These are phyloP conservation scores for Zasmidium citrigriseum DNA, from an alignment of 2,329 filamentous ascomycete genomes.

Conservation along the genomic window DNA sequence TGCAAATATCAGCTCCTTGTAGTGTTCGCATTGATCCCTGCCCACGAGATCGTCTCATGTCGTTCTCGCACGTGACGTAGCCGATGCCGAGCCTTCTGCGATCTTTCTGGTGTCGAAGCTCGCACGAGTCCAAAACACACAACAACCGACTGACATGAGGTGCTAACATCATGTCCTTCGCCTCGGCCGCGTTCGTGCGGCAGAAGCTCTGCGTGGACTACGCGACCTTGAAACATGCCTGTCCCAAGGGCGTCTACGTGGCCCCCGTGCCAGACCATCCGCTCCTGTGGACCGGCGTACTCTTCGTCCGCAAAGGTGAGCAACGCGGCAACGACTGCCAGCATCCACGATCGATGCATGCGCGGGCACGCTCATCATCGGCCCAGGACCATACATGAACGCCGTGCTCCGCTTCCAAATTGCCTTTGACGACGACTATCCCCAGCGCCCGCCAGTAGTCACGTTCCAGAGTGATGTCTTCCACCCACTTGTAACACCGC, in stretches of 20 bases:
- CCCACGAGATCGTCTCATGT: no score
- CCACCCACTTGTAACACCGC: constrained; percentile 86
- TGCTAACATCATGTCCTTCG: constrained; percentile 17
- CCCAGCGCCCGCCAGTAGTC: constrained; percentile 75
- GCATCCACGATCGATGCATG: no score
- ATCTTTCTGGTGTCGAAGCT: not conserved
- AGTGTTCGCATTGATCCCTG: not conserved
- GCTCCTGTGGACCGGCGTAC: constrained; percentile 81
- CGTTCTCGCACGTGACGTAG: not conserved
- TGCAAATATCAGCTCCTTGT: not conserved
- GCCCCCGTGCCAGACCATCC: constrained; percentile 79
- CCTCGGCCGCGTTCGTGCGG: constrained; percentile 55
- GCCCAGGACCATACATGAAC: constrained; percentile 79
- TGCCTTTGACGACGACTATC: constrained; percentile 80
- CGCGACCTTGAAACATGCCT: constrained; percentile 62
- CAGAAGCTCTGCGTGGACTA: constrained; percentile 82
- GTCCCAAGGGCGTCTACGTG: constrained; percentile 84
- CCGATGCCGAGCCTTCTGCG: not conserved
- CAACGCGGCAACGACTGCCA: not conserved
- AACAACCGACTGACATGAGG: not conserved
- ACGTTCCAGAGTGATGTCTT: constrained; percentile 93
- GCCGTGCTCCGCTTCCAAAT: constrained; percentile 89
- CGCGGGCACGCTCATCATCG: constrained; percentile 11
- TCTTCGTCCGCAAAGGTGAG: constrained; percentile 86
- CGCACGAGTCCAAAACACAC: not conserved